A percentile compares a stretch with the other conserved stretches of the same genome.
phyloP scores from a whole-genome alignment of 805 yeast genomes.

The Hanseniaspora mollemarum region DNA sequence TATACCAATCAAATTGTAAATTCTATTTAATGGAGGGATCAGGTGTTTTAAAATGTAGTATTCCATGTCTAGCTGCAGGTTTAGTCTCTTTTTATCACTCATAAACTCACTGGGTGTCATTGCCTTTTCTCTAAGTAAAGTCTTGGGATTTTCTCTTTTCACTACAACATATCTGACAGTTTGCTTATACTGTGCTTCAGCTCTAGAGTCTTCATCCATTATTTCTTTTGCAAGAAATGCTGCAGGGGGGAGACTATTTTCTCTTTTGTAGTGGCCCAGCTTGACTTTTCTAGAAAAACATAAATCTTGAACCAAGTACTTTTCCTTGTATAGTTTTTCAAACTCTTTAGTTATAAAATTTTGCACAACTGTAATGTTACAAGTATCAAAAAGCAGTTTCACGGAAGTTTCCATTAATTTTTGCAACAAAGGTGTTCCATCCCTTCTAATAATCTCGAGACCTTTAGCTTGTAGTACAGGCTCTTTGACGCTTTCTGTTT shows the following conservation, averaged over 20 bases:
- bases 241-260: conserved; percentile 73
- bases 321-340: conserved; percentile 48
- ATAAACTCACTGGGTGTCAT: conserved; percentile 67
- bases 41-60: conserved; percentile 76
- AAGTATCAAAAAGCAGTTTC: conserved; percentile 56
- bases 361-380: conserved; percentile 61
- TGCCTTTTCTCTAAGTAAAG: conserved; percentile 58
- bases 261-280: conserved; percentile 69
- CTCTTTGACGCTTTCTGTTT: conserved; percentile 38
- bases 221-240: conserved; percentile 66
- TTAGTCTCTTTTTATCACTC: conserved; percentile 25
- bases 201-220: conserved; percentile 47
- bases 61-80: conserved; percentile 54
- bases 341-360: conserved; percentile 55
- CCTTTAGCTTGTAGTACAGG: conserved; percentile 93
- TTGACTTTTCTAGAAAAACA: conserved; percentile 86
- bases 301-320: conserved; percentile 65
- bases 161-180: conserved; percentile 78
- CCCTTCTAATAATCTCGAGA: conserved; percentile 86
- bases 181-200: conserved; percentile 79
- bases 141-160: conserved; percentile 39
- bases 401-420: conserved; percentile 64
- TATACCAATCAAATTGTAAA: conserved; percentile 74
- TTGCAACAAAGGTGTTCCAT: conserved; percentile 88
- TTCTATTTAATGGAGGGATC: conserved; percentile 79